phyloP scores from a whole-genome alignment of 2,329 filamentous ascomycete genomes.

The Fusarium sublunatum region DNA sequence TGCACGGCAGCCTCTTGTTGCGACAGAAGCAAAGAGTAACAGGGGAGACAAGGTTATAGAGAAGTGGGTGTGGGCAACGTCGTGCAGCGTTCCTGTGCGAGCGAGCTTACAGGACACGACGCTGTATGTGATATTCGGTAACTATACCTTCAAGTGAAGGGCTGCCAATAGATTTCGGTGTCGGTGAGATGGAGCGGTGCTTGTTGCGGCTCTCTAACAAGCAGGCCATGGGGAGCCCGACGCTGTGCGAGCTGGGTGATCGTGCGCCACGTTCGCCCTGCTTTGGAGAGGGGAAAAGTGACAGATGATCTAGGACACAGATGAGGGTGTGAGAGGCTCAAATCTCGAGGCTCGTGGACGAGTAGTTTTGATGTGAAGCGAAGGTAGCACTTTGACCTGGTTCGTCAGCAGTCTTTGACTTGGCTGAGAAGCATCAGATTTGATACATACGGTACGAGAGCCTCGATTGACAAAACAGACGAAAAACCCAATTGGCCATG shows the following conservation, averaged over 20 bases:
- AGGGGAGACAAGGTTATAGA: constrained; percentile 11
- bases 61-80: constrained; percentile 30
- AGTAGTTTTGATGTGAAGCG: constrained; percentile 44
- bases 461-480: background rate
- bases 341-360: constrained; percentile 32
- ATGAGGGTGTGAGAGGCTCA: constrained; percentile 38
- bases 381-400: constrained; percentile 22
- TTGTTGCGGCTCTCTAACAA: constrained; percentile 40
- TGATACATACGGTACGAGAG: background rate
- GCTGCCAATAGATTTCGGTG: constrained; percentile 19
- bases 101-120: constrained; percentile 33
- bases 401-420: constrained; percentile 17
- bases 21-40: constrained; percentile 25
- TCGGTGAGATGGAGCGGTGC: constrained; percentile 23
- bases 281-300: constrained; percentile 35
- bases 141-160: constrained; percentile 13
- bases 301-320: constrained; percentile 22
- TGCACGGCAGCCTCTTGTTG: constrained; percentile 25
- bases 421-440: background rate
- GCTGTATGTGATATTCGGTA: constrained; percentile 19
- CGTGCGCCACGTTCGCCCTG: constrained; percentile 44
- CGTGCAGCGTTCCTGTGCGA: constrained; percentile 28
- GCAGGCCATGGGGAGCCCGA: constrained; percentile 15
- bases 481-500: constrained; percentile 23
- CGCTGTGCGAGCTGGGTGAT: constrained; percentile 42